Evolutionary conservation across 805 yeast species (phyloP).

Genomic region (Kuraishia ogatae): DNA sequence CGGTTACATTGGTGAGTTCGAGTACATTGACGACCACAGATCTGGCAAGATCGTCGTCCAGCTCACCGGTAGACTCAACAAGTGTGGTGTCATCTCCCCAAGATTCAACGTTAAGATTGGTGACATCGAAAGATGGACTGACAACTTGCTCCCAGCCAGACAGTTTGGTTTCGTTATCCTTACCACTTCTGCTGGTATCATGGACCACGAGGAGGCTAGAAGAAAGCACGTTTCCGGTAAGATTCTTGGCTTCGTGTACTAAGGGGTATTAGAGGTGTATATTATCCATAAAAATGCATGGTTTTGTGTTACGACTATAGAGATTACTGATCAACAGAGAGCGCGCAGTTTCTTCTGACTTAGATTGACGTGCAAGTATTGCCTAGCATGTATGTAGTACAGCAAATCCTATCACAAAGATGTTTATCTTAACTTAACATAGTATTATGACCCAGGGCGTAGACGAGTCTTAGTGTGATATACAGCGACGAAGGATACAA

Average conservation of each 20-base stretch:
- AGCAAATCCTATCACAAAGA: too few species aligned
- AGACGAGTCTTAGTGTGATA: too few species aligned
- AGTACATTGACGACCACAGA: conserved; percentile 99
- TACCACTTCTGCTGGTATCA: conserved; percentile 98
- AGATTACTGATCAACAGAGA: background rate
- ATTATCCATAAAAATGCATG: background rate
- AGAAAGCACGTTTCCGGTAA: conserved; percentile 99
- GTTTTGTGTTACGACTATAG: background rate
- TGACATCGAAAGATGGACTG: conserved; percentile 98
- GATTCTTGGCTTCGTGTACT: conserved; percentile 97
- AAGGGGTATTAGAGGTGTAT: conserved; percentile 17
- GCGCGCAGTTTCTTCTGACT: background rate
- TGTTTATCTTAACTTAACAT: too few species aligned
- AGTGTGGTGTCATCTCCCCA: conserved; percentile 98
- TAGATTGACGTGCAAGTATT: background rate
- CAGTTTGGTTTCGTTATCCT: conserved; percentile 97
- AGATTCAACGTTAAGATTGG: conserved; percentile 94
- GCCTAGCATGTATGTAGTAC: background rate
- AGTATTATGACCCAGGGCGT: too few species aligned
- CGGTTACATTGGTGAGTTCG: conserved; percentile 97
- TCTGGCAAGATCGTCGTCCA: conserved; percentile 96
- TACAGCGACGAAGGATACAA: too few species aligned
- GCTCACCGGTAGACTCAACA: conserved; percentile 97
- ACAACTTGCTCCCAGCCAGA: conserved; percentile 97
- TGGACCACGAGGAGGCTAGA: conserved; percentile 99